phyloP scores from a whole-genome alignment of 495 filamentous ascomycete species.

The Xylaria cubensis region DNA sequence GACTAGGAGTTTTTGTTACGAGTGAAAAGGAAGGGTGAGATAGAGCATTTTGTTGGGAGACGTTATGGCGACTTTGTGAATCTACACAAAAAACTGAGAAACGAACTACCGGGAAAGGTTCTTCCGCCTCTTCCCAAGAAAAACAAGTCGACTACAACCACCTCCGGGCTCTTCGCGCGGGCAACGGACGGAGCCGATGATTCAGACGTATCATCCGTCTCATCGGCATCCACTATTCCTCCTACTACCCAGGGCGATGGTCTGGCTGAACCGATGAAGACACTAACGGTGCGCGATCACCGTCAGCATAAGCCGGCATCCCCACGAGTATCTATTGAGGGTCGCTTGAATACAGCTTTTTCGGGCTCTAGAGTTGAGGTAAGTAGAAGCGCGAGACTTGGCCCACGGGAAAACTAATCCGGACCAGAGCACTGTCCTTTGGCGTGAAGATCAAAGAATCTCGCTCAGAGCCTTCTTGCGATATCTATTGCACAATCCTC shows the following conservation, averaged over 20 bases:
- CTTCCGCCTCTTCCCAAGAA: constrained; percentile 88
- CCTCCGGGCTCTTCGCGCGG: constrained; percentile 57
- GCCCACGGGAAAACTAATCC: neutral
- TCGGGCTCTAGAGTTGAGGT: constrained; percentile 35
- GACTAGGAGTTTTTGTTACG: constrained; percentile 88
- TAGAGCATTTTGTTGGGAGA: constrained; percentile 78
- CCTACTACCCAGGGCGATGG: constrained; percentile 33
- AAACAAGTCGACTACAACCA: constrained; percentile 76
- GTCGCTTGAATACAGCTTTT: constrained; percentile 24
- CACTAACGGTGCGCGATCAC: constrained; percentile 49
- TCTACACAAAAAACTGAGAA: constrained; percentile 78
- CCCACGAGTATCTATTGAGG: constrained; percentile 49
- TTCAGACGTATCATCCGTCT: constrained; percentile 76
- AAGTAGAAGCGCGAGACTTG: constrained; percentile 31
- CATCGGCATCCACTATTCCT: constrained; percentile 70
- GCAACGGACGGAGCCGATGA: constrained; percentile 62
- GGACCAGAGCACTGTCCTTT: constrained; percentile 63
- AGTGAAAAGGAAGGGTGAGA: constrained; percentile 72
- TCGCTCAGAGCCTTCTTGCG: constrained; percentile 90
- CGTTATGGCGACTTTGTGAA: constrained; percentile 87
- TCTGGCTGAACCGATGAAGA: constrained; percentile 45
- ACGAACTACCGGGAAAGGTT: constrained; percentile 89
- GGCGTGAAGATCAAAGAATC: constrained; percentile 89
- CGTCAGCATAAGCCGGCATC: constrained; percentile 46
- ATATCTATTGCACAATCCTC: constrained; percentile 80